Evolutionary conservation across 2,329 filamentous ascomycete species (phyloP), one percentile per base, ranked within the genome.

Genomic region (Stachybotrys chlorohalonatus): DNA sequence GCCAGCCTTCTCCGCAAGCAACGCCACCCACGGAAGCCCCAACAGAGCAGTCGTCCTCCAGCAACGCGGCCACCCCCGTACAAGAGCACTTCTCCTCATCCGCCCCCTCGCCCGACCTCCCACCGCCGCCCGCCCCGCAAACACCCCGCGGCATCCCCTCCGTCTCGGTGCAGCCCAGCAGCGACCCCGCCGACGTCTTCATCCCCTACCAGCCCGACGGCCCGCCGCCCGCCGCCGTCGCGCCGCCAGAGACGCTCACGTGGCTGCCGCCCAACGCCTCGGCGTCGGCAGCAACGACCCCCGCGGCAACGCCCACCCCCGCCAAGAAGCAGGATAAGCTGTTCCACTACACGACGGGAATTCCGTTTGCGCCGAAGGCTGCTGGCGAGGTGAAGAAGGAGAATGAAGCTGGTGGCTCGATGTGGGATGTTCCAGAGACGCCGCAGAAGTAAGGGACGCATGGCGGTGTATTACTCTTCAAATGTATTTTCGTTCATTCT

Each of bases 161-260:
- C 11, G 63, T 65, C 7, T 56, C 63, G 6, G 54, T 65, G n/a
- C 62, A 68, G 31, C 54, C 62, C 15, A 60, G 58, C 45, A 58
- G 55, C 30, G 63, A 67, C 47, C 49, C 54, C 3, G 52, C 58
- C 2, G 73, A 78, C 52, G 62, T 77, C 24, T 83, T 83, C 57
- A 70, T 83, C 30, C 73, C 73, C 0, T 83, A 82, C 57, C 77
- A 83, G 56, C 79, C 81, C 0, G 74, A 80, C n/a, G 81, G 80
- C 0, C 75, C 78, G 1, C 57, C 68, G 0, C 71, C 79, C 0
- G 63, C 67, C 5, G 53, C 73, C 1, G 57, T 75, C 15, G 60
- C 67, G 7, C 68, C 67, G 36, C 64, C 70, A 32, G 73, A 75
- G 57, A 66, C 72, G 5, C 66, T 82, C 53, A 73, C 73, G 53